Conservation (phyloP, 1,284 basidiomycete genomes). For the Anthracocystis panici-leucophaei region DNA sequence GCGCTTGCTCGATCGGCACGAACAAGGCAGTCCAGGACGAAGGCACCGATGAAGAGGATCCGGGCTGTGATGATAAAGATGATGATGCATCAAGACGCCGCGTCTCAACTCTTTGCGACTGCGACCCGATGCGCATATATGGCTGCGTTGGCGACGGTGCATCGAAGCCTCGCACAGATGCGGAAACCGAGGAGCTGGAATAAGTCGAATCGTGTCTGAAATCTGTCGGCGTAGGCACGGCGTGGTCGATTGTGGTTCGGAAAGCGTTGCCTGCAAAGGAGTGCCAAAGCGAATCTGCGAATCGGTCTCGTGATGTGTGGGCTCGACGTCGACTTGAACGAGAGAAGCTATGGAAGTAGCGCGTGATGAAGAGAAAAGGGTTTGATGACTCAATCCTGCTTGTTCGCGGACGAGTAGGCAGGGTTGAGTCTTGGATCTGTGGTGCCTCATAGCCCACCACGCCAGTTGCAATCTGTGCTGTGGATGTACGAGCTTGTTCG, state of each 20-base stretch:
- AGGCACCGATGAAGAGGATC: too few species aligned
- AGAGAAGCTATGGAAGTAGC: conserved; percentile 26
- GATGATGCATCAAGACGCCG: conserved; percentile 7
- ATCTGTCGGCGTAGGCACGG: not conserved
- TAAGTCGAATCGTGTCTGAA: not conserved
- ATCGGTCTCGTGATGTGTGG: not conserved
- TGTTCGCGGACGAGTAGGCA: conserved; percentile 23
- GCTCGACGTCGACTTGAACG: conserved; percentile 7
- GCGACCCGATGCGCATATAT: not conserved
- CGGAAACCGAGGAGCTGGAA: not conserved
- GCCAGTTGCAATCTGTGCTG: not conserved
- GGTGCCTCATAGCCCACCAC: not conserved
- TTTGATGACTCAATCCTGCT: conserved; percentile 24
- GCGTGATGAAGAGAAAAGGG: conserved; percentile 29
- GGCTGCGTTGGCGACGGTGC: not conserved
- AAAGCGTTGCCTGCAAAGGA: conserved; percentile 13
- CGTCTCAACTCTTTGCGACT: not conserved
- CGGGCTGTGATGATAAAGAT: not conserved
- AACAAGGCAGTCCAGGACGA: conserved; percentile 28
- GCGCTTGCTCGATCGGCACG: not conserved
- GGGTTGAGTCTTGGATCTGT: not conserved
- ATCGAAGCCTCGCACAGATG: not conserved
- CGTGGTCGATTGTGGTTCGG: not conserved
- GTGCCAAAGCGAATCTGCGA: conserved; percentile 17
- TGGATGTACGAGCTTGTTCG: not conserved